A percentile compares a stretch with the other conserved stretches of the same genome.
These are phyloP conservation scores for Monilinia fructigena DNA, from an alignment of 2,329 filamentous ascomycete species.

Conservation along the genomic window DNA sequence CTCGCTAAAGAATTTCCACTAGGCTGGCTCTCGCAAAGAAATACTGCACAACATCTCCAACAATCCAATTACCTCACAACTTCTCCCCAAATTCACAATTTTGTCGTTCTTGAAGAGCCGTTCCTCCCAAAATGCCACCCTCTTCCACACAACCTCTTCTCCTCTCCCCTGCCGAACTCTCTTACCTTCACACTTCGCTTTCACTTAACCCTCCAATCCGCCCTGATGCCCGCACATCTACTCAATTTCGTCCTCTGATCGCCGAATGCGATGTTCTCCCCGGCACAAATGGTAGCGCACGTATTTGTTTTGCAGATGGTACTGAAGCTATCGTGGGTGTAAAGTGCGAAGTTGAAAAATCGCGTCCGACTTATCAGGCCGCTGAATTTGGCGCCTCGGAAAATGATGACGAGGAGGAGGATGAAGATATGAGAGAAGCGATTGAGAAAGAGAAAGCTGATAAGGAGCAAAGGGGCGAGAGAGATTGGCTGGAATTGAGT, in stretches of 20 bases:
- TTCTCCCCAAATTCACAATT: not conserved
- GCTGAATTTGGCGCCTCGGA: constrained; percentile 34
- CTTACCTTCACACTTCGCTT: constrained; percentile 89
- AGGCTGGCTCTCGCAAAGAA: constrained; percentile 13
- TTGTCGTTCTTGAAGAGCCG: not conserved
- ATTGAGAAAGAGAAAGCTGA: constrained; percentile 35
- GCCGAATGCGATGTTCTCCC: constrained; percentile 91
- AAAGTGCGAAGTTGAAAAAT: constrained; percentile 90
- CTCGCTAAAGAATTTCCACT: constrained; percentile 25
- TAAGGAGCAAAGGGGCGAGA: constrained; percentile 49
- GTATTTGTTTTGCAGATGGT: constrained; percentile 91
- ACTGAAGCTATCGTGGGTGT: constrained; percentile 95
- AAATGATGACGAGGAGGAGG: constrained; percentile 40
- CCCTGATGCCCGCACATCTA: constrained; percentile 77
- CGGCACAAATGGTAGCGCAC: constrained; percentile 84
- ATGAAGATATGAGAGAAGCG: constrained; percentile 45
- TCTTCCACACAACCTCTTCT: constrained; percentile 60
- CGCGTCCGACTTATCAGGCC: constrained; percentile 40
- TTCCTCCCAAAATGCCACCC: constrained; percentile 51
- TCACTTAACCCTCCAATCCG: constrained; percentile 79
- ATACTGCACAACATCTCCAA: constrained; percentile 12
- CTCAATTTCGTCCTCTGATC: constrained; percentile 85
- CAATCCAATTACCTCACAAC: constrained; percentile 8
- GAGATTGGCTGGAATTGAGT: constrained; percentile 81
- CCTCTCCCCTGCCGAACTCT: constrained; percentile 92